Evolutionary conservation across 2,329 filamentous ascomycete species (phyloP).

Genomic region (Emericellopsis atlantica): DNA sequence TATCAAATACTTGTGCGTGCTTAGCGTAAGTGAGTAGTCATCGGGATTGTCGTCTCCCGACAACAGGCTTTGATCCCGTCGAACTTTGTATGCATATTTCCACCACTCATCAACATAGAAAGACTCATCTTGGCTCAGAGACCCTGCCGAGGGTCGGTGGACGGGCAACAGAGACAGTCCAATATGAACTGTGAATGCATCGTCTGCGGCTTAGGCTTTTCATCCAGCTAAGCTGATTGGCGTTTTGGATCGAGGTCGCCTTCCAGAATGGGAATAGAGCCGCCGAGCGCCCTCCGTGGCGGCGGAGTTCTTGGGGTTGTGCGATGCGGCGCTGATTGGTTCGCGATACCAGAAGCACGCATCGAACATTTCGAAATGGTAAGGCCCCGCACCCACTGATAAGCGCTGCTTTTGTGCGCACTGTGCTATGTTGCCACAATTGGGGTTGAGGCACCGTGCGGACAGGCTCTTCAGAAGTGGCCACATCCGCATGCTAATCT

Average conservation of each 20-base stretch:
- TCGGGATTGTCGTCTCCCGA: too few relatives aligned
- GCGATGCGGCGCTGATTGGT: background rate
- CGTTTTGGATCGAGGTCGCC: background rate
- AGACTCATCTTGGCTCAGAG: too few relatives aligned
- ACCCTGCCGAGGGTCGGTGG: too few relatives aligned
- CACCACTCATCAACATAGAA: too few relatives aligned
- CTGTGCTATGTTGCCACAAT: background rate
- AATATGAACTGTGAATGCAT: too few relatives aligned
- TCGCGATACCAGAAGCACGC: background rate
- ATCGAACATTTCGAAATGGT: slow-evolving; percentile 3
- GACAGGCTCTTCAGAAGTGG: background rate
- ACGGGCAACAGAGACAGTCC: too few relatives aligned
- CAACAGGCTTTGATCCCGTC: too few relatives aligned
- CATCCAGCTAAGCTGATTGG: too few relatives aligned
- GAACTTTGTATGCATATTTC: too few relatives aligned
- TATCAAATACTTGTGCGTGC: too few relatives aligned
- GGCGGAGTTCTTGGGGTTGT: background rate
- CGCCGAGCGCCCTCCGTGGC: slow-evolving; percentile 1
- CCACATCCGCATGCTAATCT: background rate
- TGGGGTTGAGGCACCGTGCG: background rate
- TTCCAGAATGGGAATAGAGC: slow-evolving; percentile 3
- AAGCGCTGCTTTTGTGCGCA: background rate
- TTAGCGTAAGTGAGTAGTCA: too few relatives aligned
- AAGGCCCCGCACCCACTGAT: background rate
- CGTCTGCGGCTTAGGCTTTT: too few relatives aligned